Base-by-base conservation (phyloP, 2,329 filamentous ascomycete species). In the Paraphoma sp. region DNA sequence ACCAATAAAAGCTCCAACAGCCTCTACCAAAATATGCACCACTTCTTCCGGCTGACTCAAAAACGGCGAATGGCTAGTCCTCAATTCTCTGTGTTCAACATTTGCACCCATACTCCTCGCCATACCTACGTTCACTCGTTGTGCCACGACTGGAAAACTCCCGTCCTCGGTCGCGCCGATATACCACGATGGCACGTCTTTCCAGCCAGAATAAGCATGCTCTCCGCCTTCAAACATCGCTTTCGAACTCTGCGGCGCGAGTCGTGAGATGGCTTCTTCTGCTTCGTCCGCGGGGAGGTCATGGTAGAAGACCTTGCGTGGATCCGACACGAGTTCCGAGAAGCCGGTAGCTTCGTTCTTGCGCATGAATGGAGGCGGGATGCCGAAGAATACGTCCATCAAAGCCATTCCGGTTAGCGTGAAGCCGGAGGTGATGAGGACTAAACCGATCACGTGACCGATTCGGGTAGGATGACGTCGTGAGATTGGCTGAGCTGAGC, bases 31-130 rank as follows among this genome's bases (percentile, higher is more conserved):
- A 45, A 82, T 42, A 2, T 59, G 60, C 1, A 68, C 77, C 1
- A 78, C 79, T 53, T 78, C 77, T 2, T 73, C 65, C 0, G 81
- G 79, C 59, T 66, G 70, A 64, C 82, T 84, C 63, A 85, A 54
- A 67, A 84, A 81, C 0, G 81, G 80, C 10, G 80, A 83, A 68
- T 84, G 82, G 17, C 81, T 78, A n/a, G 73, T 80, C 40, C 65
- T 57, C 43, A 84, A 54, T 69, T 83, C 79, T 4, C 78, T 60
- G 28, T 77, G 64, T 56, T 71, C 73, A 1, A 83, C 64, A 40
- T 63, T 59, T 0, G 59, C 76, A 0, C 79, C 79, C 52, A 62
- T 75, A 67, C 7, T 68, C 74, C 64, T 76, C 6, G 80, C 81
- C 59, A 73, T 72, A 1, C 76, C 70, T 0, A 81, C 73, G 31